A percentile compares a stretch with the other conserved stretches of the same genome.
Evolutionary conservation across 2,329 filamentous ascomycete species (phyloP).

Genomic region (Calonectria crousiana): DNA sequence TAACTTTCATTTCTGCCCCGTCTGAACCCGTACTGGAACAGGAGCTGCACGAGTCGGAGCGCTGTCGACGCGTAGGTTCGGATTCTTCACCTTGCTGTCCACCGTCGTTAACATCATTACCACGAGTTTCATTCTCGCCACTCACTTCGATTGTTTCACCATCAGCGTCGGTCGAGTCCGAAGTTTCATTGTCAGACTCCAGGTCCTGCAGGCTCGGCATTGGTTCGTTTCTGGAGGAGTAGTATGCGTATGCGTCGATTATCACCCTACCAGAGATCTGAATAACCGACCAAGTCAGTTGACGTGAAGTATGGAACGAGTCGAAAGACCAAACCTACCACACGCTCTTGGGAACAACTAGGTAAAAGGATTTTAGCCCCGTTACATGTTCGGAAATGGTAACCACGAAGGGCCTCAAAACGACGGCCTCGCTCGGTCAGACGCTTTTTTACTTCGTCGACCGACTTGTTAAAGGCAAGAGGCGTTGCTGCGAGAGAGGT

Average conservation of each 20-base stretch:
- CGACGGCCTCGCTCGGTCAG: neutral
- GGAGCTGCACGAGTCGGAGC: neutral
- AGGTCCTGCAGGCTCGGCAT: neutral
- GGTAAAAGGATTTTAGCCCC: neutral
- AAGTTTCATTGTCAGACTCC: neutral
- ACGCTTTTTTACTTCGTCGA: neutral
- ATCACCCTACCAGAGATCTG: conserved; percentile 12
- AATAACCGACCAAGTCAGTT: neutral
- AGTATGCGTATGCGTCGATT: conserved; percentile 13
- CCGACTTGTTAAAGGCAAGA: neutral
- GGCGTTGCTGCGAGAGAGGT: conserved; percentile 36
- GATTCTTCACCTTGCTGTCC: neutral
- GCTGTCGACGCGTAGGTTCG: neutral
- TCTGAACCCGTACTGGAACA: neutral
- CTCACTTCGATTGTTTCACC: neutral
- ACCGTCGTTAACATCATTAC: neutral
- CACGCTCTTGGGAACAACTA: neutral
- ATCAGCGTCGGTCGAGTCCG: neutral
- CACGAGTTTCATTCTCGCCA: neutral
- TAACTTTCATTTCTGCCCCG: neutral
- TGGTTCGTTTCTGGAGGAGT: neutral
- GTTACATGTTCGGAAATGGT: neutral
- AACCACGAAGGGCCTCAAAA: conserved; percentile 8
- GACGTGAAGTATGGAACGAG: too few species aligned
- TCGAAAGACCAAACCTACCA: neutral